Evolutionary conservation across 2,329 filamentous ascomycete genomes (phyloP).

Genomic region (Allantophomopsis lycopodina): DNA sequence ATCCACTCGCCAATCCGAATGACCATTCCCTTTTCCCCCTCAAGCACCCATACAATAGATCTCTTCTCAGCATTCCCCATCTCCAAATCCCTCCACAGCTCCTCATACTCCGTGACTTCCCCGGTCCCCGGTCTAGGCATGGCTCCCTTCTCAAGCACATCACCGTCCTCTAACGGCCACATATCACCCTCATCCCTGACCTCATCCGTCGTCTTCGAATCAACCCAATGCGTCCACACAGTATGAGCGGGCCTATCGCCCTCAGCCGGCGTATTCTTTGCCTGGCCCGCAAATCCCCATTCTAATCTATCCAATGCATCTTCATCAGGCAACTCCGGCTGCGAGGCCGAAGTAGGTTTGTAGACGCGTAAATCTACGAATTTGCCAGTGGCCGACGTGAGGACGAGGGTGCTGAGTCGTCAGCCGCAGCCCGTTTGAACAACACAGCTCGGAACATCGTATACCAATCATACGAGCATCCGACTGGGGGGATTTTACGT

Average conservation of each 20-base stretch:
- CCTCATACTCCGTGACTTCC: slow-evolving; percentile 11
- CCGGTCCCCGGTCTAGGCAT: slow-evolving; percentile 10
- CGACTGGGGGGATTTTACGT: too few species aligned
- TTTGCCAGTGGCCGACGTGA: slow-evolving; percentile 9
- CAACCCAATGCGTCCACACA: slow-evolving; percentile 7
- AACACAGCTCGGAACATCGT: too few species aligned
- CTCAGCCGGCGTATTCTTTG: slow-evolving; percentile 1
- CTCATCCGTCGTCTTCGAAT: slow-evolving; percentile 4
- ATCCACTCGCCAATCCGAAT: slow-evolving; percentile 11
- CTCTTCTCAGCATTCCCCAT: slow-evolving; percentile 3
- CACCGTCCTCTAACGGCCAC: slow-evolving; percentile 8
- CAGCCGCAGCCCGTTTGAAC: too few species aligned
- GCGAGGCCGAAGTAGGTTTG: slow-evolving; percentile 2
- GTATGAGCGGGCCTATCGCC: slow-evolving; percentile 4
- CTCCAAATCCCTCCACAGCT: slow-evolving; percentile 13
- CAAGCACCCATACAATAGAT: not conserved
- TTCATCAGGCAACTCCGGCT: slow-evolving; percentile 2
- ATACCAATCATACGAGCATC: too few species aligned
- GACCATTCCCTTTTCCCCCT: slow-evolving; percentile 5
- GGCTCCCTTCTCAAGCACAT: slow-evolving; percentile 11
- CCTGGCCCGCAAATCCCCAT: slow-evolving; percentile 12
- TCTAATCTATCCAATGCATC: slow-evolving; percentile 5
- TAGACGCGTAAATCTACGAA: slow-evolving; percentile 10
- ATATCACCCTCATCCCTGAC: slow-evolving; percentile 16
- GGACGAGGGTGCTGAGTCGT: slow-evolving; percentile 8